Percentiles rank a stretch among this genome's conserved stretches.
Conservation (phyloP, 495 filamentous ascomycete species). For the Pyrenopolyporus hunteri region DNA sequence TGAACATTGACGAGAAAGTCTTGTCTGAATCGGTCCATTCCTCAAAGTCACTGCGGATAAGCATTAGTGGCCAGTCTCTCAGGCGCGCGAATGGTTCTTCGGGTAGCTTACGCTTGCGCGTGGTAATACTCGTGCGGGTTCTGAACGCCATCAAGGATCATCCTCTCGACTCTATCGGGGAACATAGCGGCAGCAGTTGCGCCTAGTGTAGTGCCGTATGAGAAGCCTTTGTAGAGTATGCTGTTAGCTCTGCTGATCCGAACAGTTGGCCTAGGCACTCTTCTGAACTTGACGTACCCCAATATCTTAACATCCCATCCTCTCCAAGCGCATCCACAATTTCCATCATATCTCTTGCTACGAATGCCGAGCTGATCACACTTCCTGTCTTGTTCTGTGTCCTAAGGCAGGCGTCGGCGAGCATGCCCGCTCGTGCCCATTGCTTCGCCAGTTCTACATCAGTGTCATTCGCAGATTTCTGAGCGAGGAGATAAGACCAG, state of each 20-base stretch:
- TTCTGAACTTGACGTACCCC: conserved; percentile 42
- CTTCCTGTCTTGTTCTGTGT: conserved; percentile 19
- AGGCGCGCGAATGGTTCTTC: not conserved
- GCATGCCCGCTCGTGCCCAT: conserved; percentile 7
- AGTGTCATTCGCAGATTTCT: not conserved
- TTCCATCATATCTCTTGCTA: conserved; percentile 51
- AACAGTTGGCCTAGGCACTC: not conserved
- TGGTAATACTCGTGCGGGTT: conserved; percentile 52
- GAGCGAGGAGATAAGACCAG: conserved; percentile 3
- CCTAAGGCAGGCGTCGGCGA: conserved; percentile 14
- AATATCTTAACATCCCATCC: conserved; percentile 54
- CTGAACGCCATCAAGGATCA: conserved; percentile 52
- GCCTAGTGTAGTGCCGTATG: conserved; percentile 53
- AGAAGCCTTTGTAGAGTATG: conserved; percentile 42
- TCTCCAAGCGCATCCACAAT: conserved; percentile 51
- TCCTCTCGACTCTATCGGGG: conserved; percentile 50
- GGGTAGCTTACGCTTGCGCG: conserved; percentile 18
- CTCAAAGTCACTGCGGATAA: conserved; percentile 29
- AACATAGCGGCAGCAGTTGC: conserved; percentile 53
- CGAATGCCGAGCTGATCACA: conserved; percentile 40
- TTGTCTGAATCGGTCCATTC: conserved; percentile 43
- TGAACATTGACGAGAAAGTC: conserved; percentile 43
- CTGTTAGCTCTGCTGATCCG: not conserved
- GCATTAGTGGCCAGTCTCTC: not conserved
- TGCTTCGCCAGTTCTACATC: conserved; percentile 7